Base-by-base conservation (phyloP, 208 protist genomes). In the Porcisia deanei region DNA sequence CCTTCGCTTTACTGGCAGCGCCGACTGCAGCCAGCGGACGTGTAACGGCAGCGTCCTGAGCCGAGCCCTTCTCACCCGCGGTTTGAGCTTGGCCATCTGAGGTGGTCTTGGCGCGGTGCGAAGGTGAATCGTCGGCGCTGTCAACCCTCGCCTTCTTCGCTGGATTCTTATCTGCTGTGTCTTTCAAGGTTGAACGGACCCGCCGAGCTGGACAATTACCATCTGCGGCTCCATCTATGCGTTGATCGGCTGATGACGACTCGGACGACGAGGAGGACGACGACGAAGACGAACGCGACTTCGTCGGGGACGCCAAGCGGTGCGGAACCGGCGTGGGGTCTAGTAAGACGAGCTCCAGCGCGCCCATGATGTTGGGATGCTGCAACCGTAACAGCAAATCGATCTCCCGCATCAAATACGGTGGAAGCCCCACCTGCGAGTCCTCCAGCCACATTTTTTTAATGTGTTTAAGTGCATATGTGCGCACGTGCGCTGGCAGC, bases 371-470 rank as follows among this genome's bases (percentile, higher is more conserved):
- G 72, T 97, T 95, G 16, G 93, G 93, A 65, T 97, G 93, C 14
- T 81, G 79, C 37, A 97, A 52, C 5, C 93, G 89, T 7, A 94
- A 79, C 9, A 92, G 81, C 8, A 97, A 77, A 71, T 97, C 93
- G 72, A 97, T 89, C 80, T 97, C 93, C 9, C 93, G 90, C 18
- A 97, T 79, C 37, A 97, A 77, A 76, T 95, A 95, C 0, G 84
- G 85, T 22, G 91, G 91, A 81, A 97, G 93, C 39, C 93, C 93
- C n/a, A 89, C 73, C 75, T 90, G 79, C 30, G 88, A 94, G 64
- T 95, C 85, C 55, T 83, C 82, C 72, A 94, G 79, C 87, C 89
- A 94, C 69, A 89, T 76, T 65, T 90, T 87, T 76, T 93, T 95
- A 57, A 96, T 92, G 71, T 93, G 86, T 73, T 97, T 97, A 14